phyloP scores from a whole-genome alignment of 225 moss, liverwort and hornwort genomes.

The Pseudoscleropodium purum region DNA sequence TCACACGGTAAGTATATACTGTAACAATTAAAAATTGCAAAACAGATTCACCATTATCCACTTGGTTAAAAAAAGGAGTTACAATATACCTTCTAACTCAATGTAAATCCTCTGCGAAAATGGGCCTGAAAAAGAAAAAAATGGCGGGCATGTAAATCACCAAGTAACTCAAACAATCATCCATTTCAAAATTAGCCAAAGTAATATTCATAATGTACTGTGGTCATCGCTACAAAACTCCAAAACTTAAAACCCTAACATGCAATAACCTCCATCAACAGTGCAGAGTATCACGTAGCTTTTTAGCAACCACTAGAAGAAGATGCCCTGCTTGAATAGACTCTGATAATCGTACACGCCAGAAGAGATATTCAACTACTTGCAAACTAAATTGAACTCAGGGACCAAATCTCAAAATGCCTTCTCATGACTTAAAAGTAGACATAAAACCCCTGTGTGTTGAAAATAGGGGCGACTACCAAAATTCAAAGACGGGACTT shows the following conservation, averaged over 20 bases:
- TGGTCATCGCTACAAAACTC: background rate
- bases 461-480: no score
- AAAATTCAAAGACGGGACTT: background rate
- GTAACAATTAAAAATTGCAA: background rate
- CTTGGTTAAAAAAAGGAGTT: background rate
- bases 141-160: background rate
- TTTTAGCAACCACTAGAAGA: background rate
- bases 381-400: background rate
- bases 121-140: constrained; percentile 36
- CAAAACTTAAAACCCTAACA: background rate
- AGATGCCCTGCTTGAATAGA: no score
- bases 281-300: background rate
- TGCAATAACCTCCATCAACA: background rate
- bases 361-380: background rate
- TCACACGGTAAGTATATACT: background rate
- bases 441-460: no score
- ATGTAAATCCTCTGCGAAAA: constrained; percentile 85
- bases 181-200: background rate
- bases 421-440: background rate
- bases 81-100: constrained; percentile 55
- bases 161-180: background rate
- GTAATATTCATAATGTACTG: background rate
- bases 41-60: background rate
- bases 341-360: background rate
- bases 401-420: background rate